Evolutionary conservation across 331 rosid species (phyloP), one percentile per base, ranked within the genome.

Genomic region (Rhamnella rubrinervis): DNA sequence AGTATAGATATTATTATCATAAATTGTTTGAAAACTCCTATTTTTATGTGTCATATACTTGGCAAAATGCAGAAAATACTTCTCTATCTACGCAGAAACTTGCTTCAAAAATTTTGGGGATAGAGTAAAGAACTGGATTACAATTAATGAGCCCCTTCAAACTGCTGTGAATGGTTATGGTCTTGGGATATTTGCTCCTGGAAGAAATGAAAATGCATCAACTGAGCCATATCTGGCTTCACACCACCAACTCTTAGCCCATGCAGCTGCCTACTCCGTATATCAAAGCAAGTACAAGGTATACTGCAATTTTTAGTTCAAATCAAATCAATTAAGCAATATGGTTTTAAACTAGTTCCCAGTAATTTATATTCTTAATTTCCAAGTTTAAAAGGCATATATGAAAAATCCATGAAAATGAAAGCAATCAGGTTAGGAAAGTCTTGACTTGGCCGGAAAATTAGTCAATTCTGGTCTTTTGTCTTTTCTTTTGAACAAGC

Each of bases 101-200:
- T 93, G 98, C 88, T 93, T 93, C 67, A 86, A 87, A 72, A 85
- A 79, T 81, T 93, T 93, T 81, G 98, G 98, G 17, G 98, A 93
- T 75, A 88, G 98, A 79, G 98, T 90, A 71, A 93, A 93, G 83
- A 71, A 80, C 78, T 93, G 98, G 97, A 77, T 90, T 70, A 85
- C 98, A 46, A 7, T 90, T 67, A 93, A 93, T 68, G 98, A 93
- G 82, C 98, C 98, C 68, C 88, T 86, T 79, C 97, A 93, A 84
- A 93, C 98, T 72, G 70, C 98, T 1, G 70, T 93, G 26, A 86
- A 93, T 69, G 98, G 97, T 65, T 81, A 85, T 66, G 87, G 78
- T 77, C 0, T 7, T 19, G 98, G 81, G 57, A 63, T 44, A 52
- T 82, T 82, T 82, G 97, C 98, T 66, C 98, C 98, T 4, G 98